A percentile compares a stretch with the other conserved stretches of the same genome.
These are phyloP conservation scores for Pseudoscleropodium purum DNA, from an alignment of 225 moss, liverwort and hornwort species.

Conservation along the genomic window DNA sequence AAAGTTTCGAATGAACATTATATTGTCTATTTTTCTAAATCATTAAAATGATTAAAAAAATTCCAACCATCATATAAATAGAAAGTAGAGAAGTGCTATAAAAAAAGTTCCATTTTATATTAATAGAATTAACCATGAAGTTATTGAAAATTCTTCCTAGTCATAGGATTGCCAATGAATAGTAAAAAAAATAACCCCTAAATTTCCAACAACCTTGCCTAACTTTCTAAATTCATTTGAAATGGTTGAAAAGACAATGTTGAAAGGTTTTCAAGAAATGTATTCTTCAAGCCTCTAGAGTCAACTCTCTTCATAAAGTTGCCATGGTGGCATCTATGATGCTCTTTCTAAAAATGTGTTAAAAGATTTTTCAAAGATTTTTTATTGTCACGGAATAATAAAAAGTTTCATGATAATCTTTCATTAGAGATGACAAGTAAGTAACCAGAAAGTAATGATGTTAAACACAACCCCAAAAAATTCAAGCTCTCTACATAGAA, in stretches of 20 bases:
- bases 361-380: not conserved
- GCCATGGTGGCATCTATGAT: rapidly evolving
- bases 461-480: no score
- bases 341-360: rapidly evolving
- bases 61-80: not conserved
- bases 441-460: not conserved
- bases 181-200: not conserved
- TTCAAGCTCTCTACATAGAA: not conserved
- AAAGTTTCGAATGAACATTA: not conserved
- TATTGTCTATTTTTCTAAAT: not conserved
- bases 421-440: not conserved
- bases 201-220: not conserved
- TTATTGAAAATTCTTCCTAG: not conserved
- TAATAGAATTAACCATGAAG: not conserved
- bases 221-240: not conserved
- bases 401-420: not conserved
- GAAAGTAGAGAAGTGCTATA: not conserved
- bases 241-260: not conserved
- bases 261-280: not conserved
- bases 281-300: not conserved
- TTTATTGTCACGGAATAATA: not conserved
- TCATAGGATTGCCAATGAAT: not conserved
- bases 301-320: not conserved
- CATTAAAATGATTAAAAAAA: not conserved
- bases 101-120: not conserved